Evolutionary conservation across 2,329 filamentous ascomycete species (phyloP).

Genomic region (Leptosphaerulina australis): DNA sequence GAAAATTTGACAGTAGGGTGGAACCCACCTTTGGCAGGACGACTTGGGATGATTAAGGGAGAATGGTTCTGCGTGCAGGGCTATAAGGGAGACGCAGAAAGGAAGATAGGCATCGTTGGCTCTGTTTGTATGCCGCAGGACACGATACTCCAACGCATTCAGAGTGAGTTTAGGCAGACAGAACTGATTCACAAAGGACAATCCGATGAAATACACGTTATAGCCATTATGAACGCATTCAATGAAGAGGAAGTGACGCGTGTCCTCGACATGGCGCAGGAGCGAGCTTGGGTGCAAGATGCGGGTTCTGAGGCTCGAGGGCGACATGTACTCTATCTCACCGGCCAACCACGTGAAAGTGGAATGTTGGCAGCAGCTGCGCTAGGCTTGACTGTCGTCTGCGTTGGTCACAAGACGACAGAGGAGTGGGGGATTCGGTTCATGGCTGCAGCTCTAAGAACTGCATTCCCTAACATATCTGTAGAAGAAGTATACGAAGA

Average conservation of each 20-base stretch:
- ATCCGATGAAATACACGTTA: slow-evolving; percentile 31
- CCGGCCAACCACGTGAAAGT: slow-evolving; percentile 45
- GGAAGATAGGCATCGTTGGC: slow-evolving; percentile 49
- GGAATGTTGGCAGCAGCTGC: slow-evolving; percentile 43
- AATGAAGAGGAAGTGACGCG: slow-evolving; percentile 45
- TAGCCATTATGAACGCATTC: slow-evolving; percentile 53
- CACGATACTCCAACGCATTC: slow-evolving; percentile 27
- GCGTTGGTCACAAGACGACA: slow-evolving; percentile 47
- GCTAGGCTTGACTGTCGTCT: slow-evolving; percentile 44
- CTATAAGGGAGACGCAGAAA: slow-evolving; percentile 48
- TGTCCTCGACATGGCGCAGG: slow-evolving; percentile 37
- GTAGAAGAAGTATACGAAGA: slow-evolving; percentile 48
- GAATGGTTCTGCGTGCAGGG: slow-evolving; percentile 45
- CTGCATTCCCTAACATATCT: slow-evolving; percentile 36
- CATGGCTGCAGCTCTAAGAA: slow-evolving; percentile 36
- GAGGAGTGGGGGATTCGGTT: slow-evolving; percentile 52
- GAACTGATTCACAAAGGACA: slow-evolving; percentile 34
- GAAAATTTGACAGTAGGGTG: slow-evolving; percentile 49
- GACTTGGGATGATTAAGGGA: slow-evolving; percentile 37
- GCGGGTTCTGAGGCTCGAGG: slow-evolving; percentile 26
- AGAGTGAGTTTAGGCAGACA: slow-evolving; percentile 35
- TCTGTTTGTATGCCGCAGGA: slow-evolving; percentile 18
- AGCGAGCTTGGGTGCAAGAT: slow-evolving; percentile 31
- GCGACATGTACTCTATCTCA: slow-evolving; percentile 46
- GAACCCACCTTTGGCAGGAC: slow-evolving; percentile 43